Evolutionary conservation across 495 filamentous ascomycete genomes (phyloP).

Genomic region (Chaetomidium leptoderma): DNA sequence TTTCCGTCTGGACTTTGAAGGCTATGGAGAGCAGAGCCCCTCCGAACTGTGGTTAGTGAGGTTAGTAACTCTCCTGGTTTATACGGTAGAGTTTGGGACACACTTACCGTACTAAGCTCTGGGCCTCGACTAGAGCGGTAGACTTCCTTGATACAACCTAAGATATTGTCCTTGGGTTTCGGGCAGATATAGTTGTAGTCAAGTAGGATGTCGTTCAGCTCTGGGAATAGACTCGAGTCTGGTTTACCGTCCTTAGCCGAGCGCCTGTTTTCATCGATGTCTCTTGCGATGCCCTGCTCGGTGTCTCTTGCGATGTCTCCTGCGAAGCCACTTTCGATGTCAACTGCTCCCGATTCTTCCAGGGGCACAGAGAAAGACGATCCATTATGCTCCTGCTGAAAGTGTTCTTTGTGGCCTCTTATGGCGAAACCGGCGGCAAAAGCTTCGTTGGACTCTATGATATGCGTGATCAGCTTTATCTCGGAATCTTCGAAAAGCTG

Average conservation of each 20-base stretch:
- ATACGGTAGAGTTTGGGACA: not conserved
- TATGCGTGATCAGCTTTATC: not conserved
- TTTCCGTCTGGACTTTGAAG: not conserved
- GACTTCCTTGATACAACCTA: not conserved
- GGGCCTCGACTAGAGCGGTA: not conserved
- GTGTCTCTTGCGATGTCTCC: not conserved
- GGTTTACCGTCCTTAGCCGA: not conserved
- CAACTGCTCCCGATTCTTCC: no score
- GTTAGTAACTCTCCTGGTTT: not conserved
- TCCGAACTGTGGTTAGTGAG: not conserved
- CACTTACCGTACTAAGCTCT: not conserved
- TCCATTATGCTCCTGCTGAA: not conserved
- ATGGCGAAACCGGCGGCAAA: not conserved
- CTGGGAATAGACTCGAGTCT: not conserved
- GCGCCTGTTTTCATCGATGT: not conserved
- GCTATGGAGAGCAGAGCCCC: not conserved
- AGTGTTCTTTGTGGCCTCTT: not conserved
- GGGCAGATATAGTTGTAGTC: not conserved
- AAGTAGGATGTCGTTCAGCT: not conserved
- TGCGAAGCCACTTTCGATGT: no score
- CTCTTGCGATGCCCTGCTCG: not conserved
- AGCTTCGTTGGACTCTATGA: not conserved
- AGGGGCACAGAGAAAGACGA: not conserved
- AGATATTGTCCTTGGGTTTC: not conserved
- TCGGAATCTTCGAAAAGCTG: not conserved